phyloP scores from a whole-genome alignment of 805 yeast genomes.

The Saccharomycopsis babjevae region DNA sequence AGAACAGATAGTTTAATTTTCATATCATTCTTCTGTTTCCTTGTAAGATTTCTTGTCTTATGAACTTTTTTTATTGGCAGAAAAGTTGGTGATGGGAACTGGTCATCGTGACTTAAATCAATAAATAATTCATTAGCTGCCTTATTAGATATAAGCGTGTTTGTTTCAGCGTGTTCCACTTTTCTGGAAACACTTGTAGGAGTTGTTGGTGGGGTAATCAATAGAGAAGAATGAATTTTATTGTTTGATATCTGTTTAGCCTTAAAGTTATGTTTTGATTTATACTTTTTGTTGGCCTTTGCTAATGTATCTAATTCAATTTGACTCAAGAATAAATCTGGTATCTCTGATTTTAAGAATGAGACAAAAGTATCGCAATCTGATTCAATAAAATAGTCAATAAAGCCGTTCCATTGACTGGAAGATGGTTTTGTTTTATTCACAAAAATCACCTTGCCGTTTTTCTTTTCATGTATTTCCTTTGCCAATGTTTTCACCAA shows the following conservation, averaged over 20 bases:
- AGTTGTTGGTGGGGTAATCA: conserved; percentile 18
- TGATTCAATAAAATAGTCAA: conserved; percentile 69
- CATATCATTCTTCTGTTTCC: background rate
- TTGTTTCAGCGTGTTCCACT: background rate
- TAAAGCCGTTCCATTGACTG: conserved; percentile 54
- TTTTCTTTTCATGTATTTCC: conserved; percentile 55
- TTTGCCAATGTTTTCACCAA: conserved; percentile 61
- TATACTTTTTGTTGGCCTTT: conserved; percentile 1
- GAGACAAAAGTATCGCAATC: conserved; percentile 81
- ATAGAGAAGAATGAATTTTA: background rate
- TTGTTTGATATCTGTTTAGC: background rate
- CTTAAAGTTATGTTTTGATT: background rate
- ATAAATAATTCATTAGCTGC: background rate
- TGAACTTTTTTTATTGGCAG: conserved; percentile 3
- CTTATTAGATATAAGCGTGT: background rate
- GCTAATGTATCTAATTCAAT: conserved; percentile 23
- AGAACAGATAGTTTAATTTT: background rate
- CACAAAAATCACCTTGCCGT: conserved; percentile 69
- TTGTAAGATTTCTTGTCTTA: background rate
- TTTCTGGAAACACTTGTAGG: conserved; percentile 2
- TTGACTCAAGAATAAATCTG: conserved; percentile 54
- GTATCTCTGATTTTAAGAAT: conserved; percentile 41
- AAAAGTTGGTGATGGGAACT: background rate
- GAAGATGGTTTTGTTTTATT: conserved; percentile 58
- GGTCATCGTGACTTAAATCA: background rate